Conservation (phyloP, 768 basidiomycete genomes). For the Boletus reticulatus region DNA sequence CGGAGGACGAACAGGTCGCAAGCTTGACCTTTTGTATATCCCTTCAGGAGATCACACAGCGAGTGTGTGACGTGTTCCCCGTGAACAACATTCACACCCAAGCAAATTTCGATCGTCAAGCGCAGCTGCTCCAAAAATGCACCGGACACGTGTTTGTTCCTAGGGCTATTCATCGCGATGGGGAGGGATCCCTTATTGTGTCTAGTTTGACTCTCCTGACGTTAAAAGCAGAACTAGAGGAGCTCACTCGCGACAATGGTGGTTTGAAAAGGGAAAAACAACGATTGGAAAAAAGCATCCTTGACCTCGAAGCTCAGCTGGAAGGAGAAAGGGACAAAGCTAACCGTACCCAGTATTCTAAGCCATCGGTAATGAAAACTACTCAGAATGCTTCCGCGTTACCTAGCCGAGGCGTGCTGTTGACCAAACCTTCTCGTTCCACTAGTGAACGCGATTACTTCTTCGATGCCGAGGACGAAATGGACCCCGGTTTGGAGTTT, state of each 20-base stretch:
- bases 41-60: constrained; percentile 37
- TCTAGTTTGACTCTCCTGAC: constrained; percentile 49
- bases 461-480: background rate
- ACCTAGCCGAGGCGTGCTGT: background rate
- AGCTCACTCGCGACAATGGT: constrained; percentile 33
- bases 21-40: constrained; percentile 52
- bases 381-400: background rate
- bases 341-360: background rate
- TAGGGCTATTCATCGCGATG: constrained; percentile 18
- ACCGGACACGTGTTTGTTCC: constrained; percentile 53
- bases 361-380: background rate
- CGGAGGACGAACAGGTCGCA: constrained; percentile 33
- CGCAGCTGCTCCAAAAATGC: constrained; percentile 51
- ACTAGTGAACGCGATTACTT: background rate
- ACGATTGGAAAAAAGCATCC: constrained; percentile 25
- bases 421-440: background rate
- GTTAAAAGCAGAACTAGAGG: constrained; percentile 39
- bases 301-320: constrained; percentile 11
- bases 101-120: constrained; percentile 48
- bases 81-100: constrained; percentile 36
- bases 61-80: constrained; percentile 43
- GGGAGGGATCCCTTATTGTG: constrained; percentile 39
- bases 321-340: constrained; percentile 8
- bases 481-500: constrained; percentile 13
- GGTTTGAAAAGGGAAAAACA: constrained; percentile 18